Evolutionary conservation across 2,329 filamentous ascomycete genomes (phyloP).

Genomic region (Colletotrichum sp.): DNA sequence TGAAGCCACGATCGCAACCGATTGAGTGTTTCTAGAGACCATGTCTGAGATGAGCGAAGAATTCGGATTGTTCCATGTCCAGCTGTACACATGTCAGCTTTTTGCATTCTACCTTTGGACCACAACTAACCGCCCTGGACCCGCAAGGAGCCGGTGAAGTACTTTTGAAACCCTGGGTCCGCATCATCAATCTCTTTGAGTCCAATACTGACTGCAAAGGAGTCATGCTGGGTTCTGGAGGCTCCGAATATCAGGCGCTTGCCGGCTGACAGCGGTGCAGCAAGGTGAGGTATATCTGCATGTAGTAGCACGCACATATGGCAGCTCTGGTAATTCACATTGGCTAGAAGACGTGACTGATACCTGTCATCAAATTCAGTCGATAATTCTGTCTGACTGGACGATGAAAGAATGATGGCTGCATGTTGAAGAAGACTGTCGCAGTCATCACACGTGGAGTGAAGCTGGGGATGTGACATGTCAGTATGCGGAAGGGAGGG

Average conservation of each 20-base stretch:
- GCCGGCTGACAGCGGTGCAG: background rate
- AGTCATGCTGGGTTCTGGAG: background rate
- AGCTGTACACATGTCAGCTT: background rate
- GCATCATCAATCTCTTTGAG: background rate
- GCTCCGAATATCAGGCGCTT: background rate
- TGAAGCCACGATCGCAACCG: background rate
- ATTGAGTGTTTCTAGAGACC: background rate
- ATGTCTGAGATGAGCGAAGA: background rate
- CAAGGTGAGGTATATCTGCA: background rate
- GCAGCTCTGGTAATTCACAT: background rate
- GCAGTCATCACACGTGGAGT: background rate
- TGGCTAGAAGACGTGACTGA: background rate
- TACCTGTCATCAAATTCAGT: background rate
- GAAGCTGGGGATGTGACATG: background rate
- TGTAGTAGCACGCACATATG: background rate
- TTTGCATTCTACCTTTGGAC: background rate
- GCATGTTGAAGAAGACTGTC: background rate
- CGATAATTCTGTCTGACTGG: background rate
- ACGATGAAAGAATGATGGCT: background rate
- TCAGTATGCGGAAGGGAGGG: background rate
- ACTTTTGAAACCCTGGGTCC: too few species aligned
- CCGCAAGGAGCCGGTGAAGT: background rate
- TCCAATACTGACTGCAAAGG: background rate
- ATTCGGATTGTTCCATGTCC: background rate
- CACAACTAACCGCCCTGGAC: background rate